phyloP scores from a whole-genome alignment of 1,139 yeast species.

The Kodamaea arcana region DNA sequence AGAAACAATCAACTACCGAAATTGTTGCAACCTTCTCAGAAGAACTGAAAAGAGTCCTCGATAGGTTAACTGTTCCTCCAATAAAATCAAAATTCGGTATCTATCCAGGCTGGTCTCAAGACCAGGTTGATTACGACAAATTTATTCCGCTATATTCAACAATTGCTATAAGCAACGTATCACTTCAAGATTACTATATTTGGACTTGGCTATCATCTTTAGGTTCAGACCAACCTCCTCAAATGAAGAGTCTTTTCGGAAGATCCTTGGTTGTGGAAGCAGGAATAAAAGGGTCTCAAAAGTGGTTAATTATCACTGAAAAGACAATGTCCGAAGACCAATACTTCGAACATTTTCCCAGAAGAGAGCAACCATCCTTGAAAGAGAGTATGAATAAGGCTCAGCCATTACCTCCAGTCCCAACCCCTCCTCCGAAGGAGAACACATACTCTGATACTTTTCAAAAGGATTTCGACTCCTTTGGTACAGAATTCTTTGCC shows the following conservation, averaged over 20 bases:
- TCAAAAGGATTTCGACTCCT: no score
- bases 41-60: slow-evolving; percentile 68
- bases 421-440: slow-evolving; percentile 30
- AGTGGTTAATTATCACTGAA: slow-evolving; percentile 82
- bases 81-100: slow-evolving; percentile 35
- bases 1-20: slow-evolving; percentile 51
- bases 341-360: slow-evolving; percentile 26
- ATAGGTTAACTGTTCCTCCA: slow-evolving; percentile 49
- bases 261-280: slow-evolving; percentile 74
- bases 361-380: slow-evolving; percentile 1
- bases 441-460: no score
- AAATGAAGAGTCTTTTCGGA: slow-evolving; percentile 69
- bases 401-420: slow-evolving; percentile 12
- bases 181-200: slow-evolving; percentile 80
- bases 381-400: slow-evolving; percentile 5
- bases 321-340: slow-evolving; percentile 47
- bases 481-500: slow-evolving; percentile 5
- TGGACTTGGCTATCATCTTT: slow-evolving; percentile 88
- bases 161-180: slow-evolving; percentile 57
- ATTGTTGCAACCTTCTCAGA: slow-evolving; percentile 64
- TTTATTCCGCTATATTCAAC: slow-evolving; percentile 41
- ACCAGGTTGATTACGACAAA: slow-evolving; percentile 17
- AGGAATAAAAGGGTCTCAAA: slow-evolving; percentile 69
- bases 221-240: slow-evolving; percentile 68
- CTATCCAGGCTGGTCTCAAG: slow-evolving; percentile 45